These are phyloP conservation scores for Ligustrum vulgare DNA, from an alignment of 257 asterid genomes.

Conservation along the genomic window DNA sequence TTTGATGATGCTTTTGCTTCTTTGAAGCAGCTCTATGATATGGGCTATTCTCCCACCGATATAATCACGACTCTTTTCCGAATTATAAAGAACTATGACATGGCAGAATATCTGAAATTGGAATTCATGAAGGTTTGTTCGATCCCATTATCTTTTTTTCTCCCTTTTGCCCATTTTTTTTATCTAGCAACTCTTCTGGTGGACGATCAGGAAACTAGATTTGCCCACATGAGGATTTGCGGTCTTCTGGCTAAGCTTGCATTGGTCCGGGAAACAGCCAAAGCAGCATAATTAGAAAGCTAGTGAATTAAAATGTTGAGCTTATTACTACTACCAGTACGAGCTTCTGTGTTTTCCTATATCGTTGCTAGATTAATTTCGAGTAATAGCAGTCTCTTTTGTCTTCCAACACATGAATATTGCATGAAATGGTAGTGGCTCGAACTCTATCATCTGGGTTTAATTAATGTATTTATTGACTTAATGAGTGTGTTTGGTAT, in stretches of 20 bases:
- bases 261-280: constrained; percentile 73
- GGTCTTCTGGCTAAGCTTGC: constrained; percentile 83
- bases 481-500: no score
- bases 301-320: not conserved
- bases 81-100: constrained; percentile 80
- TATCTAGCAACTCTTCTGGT: constrained; percentile 19
- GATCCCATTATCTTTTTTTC: not conserved
- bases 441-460: not conserved
- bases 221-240: constrained; percentile 96
- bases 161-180: not conserved
- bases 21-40: constrained; percentile 83
- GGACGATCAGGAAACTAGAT: constrained; percentile 76
- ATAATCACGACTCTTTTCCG: constrained; percentile 96
- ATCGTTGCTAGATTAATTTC: not conserved
- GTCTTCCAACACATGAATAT: not conserved
- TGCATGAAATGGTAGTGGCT: not conserved
- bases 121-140: constrained; percentile 94
- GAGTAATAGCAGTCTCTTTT: not conserved
- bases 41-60: constrained; percentile 98
- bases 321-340: not conserved
- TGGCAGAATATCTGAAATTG: constrained; percentile 89
- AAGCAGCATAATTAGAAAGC: constrained; percentile 46
- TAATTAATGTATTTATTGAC: not conserved
- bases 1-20: constrained; percentile 92
- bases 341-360: not conserved